phyloP scores from a whole-genome alignment of 192 early-diverging fungal species.

The Coemansia sp. region DNA sequence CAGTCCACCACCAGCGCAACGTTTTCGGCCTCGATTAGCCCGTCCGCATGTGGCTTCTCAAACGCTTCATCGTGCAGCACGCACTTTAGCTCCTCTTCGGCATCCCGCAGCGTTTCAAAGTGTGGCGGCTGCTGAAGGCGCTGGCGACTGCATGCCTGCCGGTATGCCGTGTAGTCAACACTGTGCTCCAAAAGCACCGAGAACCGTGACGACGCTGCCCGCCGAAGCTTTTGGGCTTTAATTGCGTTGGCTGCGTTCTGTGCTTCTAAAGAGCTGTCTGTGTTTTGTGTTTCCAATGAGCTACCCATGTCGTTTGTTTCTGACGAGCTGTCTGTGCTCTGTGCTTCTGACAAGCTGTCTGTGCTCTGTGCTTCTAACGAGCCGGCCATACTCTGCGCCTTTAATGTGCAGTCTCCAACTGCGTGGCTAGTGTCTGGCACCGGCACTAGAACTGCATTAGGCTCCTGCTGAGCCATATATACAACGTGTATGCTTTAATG shows the following conservation, averaged over 20 bases:
- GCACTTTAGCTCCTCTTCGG: constrained; percentile 38
- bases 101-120: constrained; percentile 42
- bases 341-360: too few relatives aligned
- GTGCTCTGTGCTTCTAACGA: too few relatives aligned
- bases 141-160: constrained; percentile 20
- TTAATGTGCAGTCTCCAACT: too few relatives aligned
- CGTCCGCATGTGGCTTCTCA: constrained; percentile 4
- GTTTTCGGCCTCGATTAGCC: constrained; percentile 34
- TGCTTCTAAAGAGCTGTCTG: too few relatives aligned
- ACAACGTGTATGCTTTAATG: neutral
- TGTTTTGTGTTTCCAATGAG: too few relatives aligned
- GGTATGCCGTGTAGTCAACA: constrained; percentile 48
- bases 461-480: constrained; percentile 1
- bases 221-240: constrained; percentile 4
- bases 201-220: constrained; percentile 40
- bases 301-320: too few relatives aligned
- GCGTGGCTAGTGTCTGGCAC: neutral
- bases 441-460: neutral
- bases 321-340: too few relatives aligned
- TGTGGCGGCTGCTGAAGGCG: constrained; percentile 37
- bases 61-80: constrained; percentile 44
- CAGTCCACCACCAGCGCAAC: constrained; percentile 49
- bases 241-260: neutral
- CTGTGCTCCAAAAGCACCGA: constrained; percentile 39
- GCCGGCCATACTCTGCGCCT: too few relatives aligned